A percentile compares a stretch with the other conserved stretches of the same genome.
These are phyloP conservation scores for Aspergillus wentii DNA, from an alignment of 495 filamentous ascomycete species.

Conservation along the genomic window DNA sequence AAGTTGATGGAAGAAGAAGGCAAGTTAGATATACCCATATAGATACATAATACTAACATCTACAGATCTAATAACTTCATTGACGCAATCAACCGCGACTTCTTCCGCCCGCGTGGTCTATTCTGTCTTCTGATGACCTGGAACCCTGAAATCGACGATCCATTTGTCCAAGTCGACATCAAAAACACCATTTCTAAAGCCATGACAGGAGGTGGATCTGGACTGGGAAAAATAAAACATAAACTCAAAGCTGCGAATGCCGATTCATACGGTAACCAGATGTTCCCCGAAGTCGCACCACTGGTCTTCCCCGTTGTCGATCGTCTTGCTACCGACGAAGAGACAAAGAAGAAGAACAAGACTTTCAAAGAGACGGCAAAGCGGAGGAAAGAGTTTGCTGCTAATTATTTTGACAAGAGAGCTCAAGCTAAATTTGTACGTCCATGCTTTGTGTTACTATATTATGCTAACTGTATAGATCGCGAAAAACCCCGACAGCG, in stretches of 20 bases:
- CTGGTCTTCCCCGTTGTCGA: conserved; percentile 53
- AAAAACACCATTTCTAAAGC: too few species aligned
- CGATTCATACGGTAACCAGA: conserved; percentile 39
- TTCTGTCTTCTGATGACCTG: conserved; percentile 59
- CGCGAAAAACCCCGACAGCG: conserved; percentile 25
- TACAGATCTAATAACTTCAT: conserved; percentile 50
- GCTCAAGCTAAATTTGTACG: conserved; percentile 57
- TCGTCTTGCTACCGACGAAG: conserved; percentile 24
- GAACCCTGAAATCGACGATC: conserved; percentile 36
- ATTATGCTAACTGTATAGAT: conserved; percentile 5
- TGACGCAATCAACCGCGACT: conserved; percentile 49
- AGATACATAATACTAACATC: neutral
- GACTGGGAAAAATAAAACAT: conserved; percentile 19
- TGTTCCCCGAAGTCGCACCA: conserved; percentile 48
- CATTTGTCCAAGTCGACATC: too few species aligned
- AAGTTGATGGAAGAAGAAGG: conserved; percentile 33
- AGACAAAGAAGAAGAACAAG: conserved; percentile 28
- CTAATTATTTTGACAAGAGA: conserved; percentile 47
- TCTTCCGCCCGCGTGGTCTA: conserved; percentile 56
- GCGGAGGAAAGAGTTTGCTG: conserved; percentile 37
- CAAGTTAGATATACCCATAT: conserved; percentile 4
- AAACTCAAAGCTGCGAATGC: conserved; percentile 39
- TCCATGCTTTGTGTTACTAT: conserved; percentile 11
- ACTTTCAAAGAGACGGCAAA: too few species aligned
- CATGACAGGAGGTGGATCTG: conserved; percentile 3